Percentiles rank a stretch among this genome's conserved stretches.
Evolutionary conservation across 352 stramenopile genomes (phyloP).

Genomic region (Pythium phragmiticola): DNA sequence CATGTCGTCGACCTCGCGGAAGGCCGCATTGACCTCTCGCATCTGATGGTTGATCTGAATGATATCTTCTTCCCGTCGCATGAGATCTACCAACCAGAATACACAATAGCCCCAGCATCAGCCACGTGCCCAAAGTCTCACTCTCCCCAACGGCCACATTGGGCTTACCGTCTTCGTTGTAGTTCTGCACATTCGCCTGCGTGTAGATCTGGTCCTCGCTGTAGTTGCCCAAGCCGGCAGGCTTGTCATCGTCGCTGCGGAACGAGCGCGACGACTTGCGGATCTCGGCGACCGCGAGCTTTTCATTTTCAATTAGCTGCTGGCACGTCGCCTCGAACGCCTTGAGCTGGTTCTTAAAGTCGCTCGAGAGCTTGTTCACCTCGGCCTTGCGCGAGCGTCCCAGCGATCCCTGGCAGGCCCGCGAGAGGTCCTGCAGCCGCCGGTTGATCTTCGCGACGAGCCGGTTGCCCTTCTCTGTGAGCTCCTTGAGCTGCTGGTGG

Average conservation of each 20-base stretch:
- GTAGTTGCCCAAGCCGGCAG: conserved; percentile 29
- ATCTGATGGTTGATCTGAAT: conserved; percentile 46
- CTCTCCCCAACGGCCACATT: no score
- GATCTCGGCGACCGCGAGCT: conserved; percentile 32
- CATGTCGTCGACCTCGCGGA: conserved; percentile 38
- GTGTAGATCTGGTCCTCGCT: conserved; percentile 43
- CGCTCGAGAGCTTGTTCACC: conserved; percentile 36
- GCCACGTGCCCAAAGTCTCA: background rate
- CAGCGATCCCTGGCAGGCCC: conserved; percentile 24
- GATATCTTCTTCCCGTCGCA: conserved; percentile 39
- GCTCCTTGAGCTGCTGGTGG: conserved; percentile 42
- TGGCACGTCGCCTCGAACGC: conserved; percentile 36
- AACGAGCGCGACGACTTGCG: conserved; percentile 36
- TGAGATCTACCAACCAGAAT: conserved; percentile 26
- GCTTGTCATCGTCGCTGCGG: conserved; percentile 25
- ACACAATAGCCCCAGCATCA: background rate
- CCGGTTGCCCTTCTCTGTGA: conserved; percentile 40
- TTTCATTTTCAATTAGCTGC: conserved; percentile 34
- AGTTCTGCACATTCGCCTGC: conserved; percentile 35
- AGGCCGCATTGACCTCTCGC: conserved; percentile 41
- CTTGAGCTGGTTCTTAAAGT: conserved; percentile 39
- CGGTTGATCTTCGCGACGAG: conserved; percentile 31
- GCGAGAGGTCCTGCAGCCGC: conserved; percentile 32
- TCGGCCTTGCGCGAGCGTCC: conserved; percentile 30
- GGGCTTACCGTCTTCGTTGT: conserved; percentile 38